Conservation (phyloP, 2,329 filamentous ascomycete species). For the Ustilaginoidea virens region DNA sequence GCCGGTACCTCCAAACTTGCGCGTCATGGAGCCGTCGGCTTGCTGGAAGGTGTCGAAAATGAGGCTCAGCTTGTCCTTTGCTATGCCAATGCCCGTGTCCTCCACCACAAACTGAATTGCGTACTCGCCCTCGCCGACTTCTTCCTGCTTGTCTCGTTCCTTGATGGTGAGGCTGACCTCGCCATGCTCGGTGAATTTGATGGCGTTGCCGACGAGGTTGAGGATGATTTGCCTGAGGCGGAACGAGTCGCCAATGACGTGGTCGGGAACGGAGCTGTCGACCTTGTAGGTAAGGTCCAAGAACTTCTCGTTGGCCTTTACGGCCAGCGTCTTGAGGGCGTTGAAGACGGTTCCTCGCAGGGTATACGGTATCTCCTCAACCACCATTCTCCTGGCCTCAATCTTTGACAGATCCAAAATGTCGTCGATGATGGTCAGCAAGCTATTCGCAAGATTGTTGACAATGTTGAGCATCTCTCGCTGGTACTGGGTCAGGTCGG, state of each 20-base stretch:
- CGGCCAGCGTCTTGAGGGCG: conserved; percentile 88
- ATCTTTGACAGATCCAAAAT: conserved; percentile 65
- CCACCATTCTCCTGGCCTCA: conserved; percentile 93
- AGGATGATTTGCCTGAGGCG: conserved; percentile 90
- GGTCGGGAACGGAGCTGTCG: conserved; percentile 83
- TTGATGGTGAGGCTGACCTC: conserved; percentile 92
- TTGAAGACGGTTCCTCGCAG: conserved; percentile 92
- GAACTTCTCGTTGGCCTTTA: conserved; percentile 93
- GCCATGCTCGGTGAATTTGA: conserved; percentile 96
- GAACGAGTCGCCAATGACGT: conserved; percentile 93
- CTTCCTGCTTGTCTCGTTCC: conserved; percentile 44
- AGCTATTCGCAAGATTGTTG: conserved; percentile 87
- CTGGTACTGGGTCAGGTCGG: conserved; percentile 85
- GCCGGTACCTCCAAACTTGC: conserved; percentile 90
- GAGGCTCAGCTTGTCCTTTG: conserved; percentile 83
- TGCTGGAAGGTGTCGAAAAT: conserved; percentile 99
- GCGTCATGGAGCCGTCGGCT: conserved; percentile 89
- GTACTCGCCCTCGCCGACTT: conserved; percentile 59
- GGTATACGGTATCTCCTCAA: conserved; percentile 95
- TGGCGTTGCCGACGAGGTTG: conserved; percentile 93
- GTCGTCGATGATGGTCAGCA: conserved; percentile 91
- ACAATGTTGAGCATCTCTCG: conserved; percentile 98
- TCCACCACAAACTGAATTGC: conserved; percentile 91
- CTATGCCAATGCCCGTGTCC: conserved; percentile 94
- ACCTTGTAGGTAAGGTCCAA: conserved; percentile 87